Evolutionary conservation across 2,329 filamentous ascomycete species (phyloP), one percentile per base, ranked within the genome.

Genomic region (Acrodontium crateriforme): DNA sequence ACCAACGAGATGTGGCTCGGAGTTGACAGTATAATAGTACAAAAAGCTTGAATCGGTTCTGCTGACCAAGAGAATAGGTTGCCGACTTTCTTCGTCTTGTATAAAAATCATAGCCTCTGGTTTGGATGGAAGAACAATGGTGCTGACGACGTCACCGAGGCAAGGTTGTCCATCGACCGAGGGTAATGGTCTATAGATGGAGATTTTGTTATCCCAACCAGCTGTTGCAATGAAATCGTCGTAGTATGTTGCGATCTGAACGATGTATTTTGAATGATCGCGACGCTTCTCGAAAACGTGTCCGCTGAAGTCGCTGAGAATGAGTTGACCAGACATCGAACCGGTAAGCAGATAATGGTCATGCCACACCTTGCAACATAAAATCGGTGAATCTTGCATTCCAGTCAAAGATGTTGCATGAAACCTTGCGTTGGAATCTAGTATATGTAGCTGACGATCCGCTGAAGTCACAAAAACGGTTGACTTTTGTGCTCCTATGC

Each of bases 261-360:
- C 65, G 6, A 64, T 56, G 45, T 72, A 75, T 41, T 74, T 75
- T 13, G 51, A 45, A 39, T 75, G 70, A 36, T 74, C 69, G 31
- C 59, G 63, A 24, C 69, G 56, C 32, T 55, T 55, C 16, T 63
- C 60, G 10, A 69, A 32, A 2, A 62, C 39, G 14, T 49, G 41
- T 10, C 56, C 53, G 15, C 39, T 37, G 9, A 53, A 49, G 34
- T 62, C 48, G 35, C 63, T 64, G 2, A 73, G 48, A 16, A 62
- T 43, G 4, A 74, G 40, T 29, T 65, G 62, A 4, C 71, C 71
- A 7, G 69, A 72, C 70, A 74, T 74, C 24, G 62, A 67, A 11
- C 63, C 60, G 27, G 63, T 55, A n/a, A 73, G 44, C 9, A 70
- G 38, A 38, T 60, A 60, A 3, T 54, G 53, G n/a, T 54, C 38